Evolutionary conservation across 2,329 filamentous ascomycete species (phyloP), one percentile per base, ranked within the genome.

Genomic region (Exserohilum turcica): DNA sequence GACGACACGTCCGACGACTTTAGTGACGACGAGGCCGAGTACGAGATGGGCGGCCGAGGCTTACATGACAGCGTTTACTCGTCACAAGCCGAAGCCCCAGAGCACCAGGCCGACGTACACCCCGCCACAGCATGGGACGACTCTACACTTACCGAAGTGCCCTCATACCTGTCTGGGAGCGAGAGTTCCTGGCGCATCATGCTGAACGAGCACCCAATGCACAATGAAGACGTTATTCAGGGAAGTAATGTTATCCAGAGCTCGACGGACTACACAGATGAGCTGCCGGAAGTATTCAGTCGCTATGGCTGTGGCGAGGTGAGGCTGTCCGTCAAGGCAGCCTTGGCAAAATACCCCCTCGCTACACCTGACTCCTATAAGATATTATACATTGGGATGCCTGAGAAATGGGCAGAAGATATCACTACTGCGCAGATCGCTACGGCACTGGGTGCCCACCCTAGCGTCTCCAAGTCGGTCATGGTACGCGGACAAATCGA

Each of bases 401-500:
- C 66, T 18, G 62, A 67, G 19, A 55, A 59, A 27, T 74, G 71
- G 70, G 60, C 59, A n/a, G 63, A 68, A 48, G 59, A 68, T 24
- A 63, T 63, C 16, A 68, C 73, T 35, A 67, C 63, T 24, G 52
- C 54, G 6, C 64, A 70, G 28, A 68, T 75, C 28, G 65, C 63
- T n/a, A 61, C 64, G 21, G 71, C 72, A 19, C 65, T 75, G 33
- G 58, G 62, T 43, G 64, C 69, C 10, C 64, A 66, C 29, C 66
- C 68, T 40, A 62, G 64, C 43, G 59, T 64, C 9, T 73, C 71
- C 32, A 63, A 70, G 53, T 74, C 70, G 48, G 67, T 69, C 44
- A 67, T 73, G 61, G 68, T 74, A 16, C 65, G 64, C 46, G 66
- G 71, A 21, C 66, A 70, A 51, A 62, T 74, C 46, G 67, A 73